Base-by-base conservation (phyloP, 2,329 filamentous ascomycete genomes). In the Stachybotrys echinatus region DNA sequence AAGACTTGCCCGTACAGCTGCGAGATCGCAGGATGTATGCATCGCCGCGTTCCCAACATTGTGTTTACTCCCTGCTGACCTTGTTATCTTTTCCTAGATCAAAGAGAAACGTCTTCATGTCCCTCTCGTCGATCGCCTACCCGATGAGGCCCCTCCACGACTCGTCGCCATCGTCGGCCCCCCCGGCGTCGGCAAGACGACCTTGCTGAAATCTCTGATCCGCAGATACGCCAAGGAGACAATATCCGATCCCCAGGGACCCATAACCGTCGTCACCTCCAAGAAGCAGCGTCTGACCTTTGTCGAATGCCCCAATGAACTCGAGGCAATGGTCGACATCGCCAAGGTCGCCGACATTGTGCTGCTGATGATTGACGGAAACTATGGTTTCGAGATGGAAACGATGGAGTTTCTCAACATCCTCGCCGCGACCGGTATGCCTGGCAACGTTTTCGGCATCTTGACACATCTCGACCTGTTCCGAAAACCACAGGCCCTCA, bases 361-460 rank as follows among this genome's bases (percentile, higher is more conserved):
- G 6, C 78, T 99, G 46, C 80, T 99, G 50, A 94, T 99, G 89
- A 99, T 99, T 60, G 94, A 99, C 65, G 95, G 94, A 50, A 97
- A 97, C 71, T 99, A 88, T 63, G 95, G 94, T 14, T 99, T 99
- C 65, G 94, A 99, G 72, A 99, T 99, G 94, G 94, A 99, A 77
- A 99, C 94, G 0, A 99, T 99, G 94, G 94, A 99, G 71, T 99
- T 99, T 54, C 74, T 99, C 63, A 97, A 96, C 60, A 85, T 96
- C 18, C 76, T 99, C 47, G 87, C 89, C n/a, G 84, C 90, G 3
- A 95, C 89, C 23, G 94, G 94, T 68, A 97, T 99, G 92, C 94
- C 95, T 0, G 92, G 94, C 56, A 99, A 99, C 61, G 92, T 99
- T 37, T 97, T 99, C 65, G 94, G 94, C 48, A 92, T 99, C 50